A percentile compares a stretch with the other conserved stretches of the same genome.
Conservation (phyloP, 257 asterid genomes). For the Petrea volubilis region DNA sequence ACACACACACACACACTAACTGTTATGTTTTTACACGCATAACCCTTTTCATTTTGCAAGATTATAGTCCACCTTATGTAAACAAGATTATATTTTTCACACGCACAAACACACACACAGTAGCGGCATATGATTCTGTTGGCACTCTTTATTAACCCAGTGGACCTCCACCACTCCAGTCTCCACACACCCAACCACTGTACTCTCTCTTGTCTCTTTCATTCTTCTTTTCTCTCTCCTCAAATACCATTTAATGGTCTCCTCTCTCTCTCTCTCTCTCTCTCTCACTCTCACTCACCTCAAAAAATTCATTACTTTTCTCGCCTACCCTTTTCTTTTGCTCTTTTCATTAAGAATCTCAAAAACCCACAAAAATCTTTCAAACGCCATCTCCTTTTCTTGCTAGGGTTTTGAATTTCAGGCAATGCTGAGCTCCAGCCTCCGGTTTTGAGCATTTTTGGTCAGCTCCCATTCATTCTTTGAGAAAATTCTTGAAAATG, state of each 20-base stretch:
- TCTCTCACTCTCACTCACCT: conserved; percentile 12
- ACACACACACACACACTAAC: too few relatives aligned
- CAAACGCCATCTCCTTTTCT: conserved; percentile 23
- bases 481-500: conserved; percentile 17
- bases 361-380: conserved; percentile 39
- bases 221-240: conserved; percentile 31
- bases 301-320: conserved; percentile 51
- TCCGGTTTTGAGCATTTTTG: conserved; percentile 23
- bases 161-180: conserved; percentile 29
- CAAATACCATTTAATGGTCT: conserved; percentile 17
- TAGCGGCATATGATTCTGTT: conserved; percentile 25
- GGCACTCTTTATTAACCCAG: conserved; percentile 16
- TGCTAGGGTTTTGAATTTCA: conserved; percentile 38
- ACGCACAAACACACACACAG: not conserved
- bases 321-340: conserved; percentile 19
- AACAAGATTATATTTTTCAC: not conserved
- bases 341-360: conserved; percentile 46
- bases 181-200: conserved; percentile 19
- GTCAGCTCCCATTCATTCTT: conserved; percentile 11
- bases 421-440: conserved; percentile 41
- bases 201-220: conserved; percentile 23
- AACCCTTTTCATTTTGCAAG: too few relatives aligned
- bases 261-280: conserved; percentile 18
- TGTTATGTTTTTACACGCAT: too few relatives aligned
- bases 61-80: not conserved